Evolutionary conservation across 2,329 filamentous ascomycete species (phyloP), one percentile per base, ranked within the genome.

Genomic region (Cordyceps cateniannulata): DNA sequence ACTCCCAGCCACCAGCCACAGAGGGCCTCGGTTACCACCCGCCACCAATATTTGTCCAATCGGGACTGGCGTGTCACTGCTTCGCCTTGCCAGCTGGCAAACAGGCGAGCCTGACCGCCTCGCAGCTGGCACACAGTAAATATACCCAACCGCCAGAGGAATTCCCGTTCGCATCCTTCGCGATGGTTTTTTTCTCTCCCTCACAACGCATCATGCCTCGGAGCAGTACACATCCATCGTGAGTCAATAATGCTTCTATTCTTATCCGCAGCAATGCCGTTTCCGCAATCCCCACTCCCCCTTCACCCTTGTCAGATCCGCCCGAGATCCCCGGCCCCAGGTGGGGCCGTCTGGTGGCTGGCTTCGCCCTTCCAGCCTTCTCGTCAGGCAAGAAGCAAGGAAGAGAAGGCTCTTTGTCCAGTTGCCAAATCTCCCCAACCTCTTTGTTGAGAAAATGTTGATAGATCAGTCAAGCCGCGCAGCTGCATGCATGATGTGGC

Each of bases 401-500:
- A 53, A 47, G 16, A 40, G 20, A 3, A 18, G 10, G 22, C 24
- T 22, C 40, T 10, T 3, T 10, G 10, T 47, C n/a, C 44, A 29
- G 57, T 40, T 14, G 3, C 32, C n/a, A n/a, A n/a, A n/a, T n/a
- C n/a, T 35, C 12, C 56, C 57, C 57, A 60, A 53, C 57, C 57
- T 60, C 57, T 14, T 48, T 20, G 18, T 20, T 45, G 47, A 59
- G 53, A 53, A 60, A 53, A 50, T 14, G 4, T 60, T 53, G 22
- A 59, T 59, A 59, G 56, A 59, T 49, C 48, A 40, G 25, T 45
- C 57, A 35, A 40, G 49, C 49, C 38, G 16, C 38, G 38, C 38
- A 16, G 18, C 35, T 52, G 40, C 49, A 45, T 47, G 49, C 49
- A 27, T 25, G 20, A 63, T 63, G 65, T 60, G 65, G 73, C 68